phyloP scores from a whole-genome alignment of 805 yeast species.

The Lipomyces mesembrius region DNA sequence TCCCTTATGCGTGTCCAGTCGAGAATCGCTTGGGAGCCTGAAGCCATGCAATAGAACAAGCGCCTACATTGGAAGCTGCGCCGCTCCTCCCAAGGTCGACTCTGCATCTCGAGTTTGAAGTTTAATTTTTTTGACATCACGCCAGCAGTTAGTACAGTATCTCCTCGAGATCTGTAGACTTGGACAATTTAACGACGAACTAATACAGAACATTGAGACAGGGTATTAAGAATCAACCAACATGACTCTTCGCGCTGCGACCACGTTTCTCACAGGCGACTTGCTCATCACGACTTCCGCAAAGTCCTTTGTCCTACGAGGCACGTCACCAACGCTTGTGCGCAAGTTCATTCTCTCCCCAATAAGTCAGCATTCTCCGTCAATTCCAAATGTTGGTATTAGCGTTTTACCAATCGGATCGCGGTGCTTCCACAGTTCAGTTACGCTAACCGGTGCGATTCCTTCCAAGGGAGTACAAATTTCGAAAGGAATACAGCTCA shows the following conservation, averaged over 20 bases:
- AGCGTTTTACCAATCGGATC: not conserved
- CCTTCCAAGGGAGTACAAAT: not conserved
- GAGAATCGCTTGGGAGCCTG: too few relatives aligned
- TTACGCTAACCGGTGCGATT: not conserved
- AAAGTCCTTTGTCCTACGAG: not conserved
- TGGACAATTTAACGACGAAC: not conserved
- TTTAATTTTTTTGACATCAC: not conserved
- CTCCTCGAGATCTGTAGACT: not conserved
- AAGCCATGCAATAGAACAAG: too few relatives aligned
- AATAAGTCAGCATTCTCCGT: not conserved
- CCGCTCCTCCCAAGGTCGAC: not conserved
- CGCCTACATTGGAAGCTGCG: too few relatives aligned
- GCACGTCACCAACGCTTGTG: not conserved
- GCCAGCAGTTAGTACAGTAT: not conserved
- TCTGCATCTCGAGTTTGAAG: not conserved
- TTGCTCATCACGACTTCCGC: not conserved
- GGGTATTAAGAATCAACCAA: not conserved
- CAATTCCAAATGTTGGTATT: not conserved
- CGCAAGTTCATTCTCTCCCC: not conserved
- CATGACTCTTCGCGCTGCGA: not conserved
- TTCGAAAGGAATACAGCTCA: not conserved
- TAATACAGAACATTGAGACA: not conserved
- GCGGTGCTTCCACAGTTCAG: not conserved
- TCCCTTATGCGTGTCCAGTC: too few relatives aligned
- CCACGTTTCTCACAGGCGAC: not conserved